Evolutionary conservation across 768 basidiomycete genomes (phyloP), one percentile per base, ranked within the genome.

Genomic region (Gloeopeniophorella convolvens): DNA sequence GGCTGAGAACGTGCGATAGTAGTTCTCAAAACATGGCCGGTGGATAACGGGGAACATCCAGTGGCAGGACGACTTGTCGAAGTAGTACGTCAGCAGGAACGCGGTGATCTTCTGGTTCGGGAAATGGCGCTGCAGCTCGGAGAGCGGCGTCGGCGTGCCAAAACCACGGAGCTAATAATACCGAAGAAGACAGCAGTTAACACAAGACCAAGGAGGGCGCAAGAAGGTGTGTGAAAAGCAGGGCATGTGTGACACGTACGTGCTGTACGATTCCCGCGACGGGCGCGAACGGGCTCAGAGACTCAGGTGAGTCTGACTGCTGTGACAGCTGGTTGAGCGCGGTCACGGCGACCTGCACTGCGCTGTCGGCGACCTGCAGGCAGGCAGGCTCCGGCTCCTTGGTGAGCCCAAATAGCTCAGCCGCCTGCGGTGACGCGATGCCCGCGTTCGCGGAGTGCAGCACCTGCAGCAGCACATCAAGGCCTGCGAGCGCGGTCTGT

Each of bases 31-130:
- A 37, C 21, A 45, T 7, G 60, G 60, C 24, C 60, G 54, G 37
- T 61, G 60, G 7, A 61, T 42, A 24, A 59, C 41, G 12, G 60
- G 54, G 41, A 42, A 54, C 8, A 59, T 2, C 60, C 60, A 61
- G 27, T 55, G 60, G 24, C 46, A 11, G 0, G 60, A 61, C 1
- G 60, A 61, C 18, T 26, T 23, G n/a, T 61, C 60, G 30, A 61
- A 61, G 41, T 50, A 61, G 44, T 61, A 39, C 3, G 49, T 45
- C 16, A 61, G 44, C 1, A 61, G 42, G 42, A 53, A 58, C 1
- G 49, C 37, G 7, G 60, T 56, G 32, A 61, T 51, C 42, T 51
- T 56, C 30, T 59, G 57, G 42, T 56, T 51, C 16, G 60, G 60
- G 32, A 61, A 61, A 44, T 61, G 46, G 24, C 32, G 42, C 15